Evolutionary conservation across 129 eudicot species (phyloP).

Genomic region (Ambrosia artemisiifolia): DNA sequence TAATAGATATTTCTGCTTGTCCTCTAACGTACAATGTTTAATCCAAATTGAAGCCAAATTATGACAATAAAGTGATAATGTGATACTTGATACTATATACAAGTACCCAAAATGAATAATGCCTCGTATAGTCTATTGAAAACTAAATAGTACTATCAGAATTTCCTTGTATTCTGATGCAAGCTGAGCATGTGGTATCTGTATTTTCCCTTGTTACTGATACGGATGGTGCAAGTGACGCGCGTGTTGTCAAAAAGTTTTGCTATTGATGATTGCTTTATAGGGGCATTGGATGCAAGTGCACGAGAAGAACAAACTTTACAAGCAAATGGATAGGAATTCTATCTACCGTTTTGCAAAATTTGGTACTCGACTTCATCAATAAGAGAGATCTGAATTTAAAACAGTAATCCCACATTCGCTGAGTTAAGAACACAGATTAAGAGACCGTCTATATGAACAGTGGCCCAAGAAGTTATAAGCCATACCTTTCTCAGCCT

Average conservation of each 20-base stretch:
- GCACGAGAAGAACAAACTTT: neutral
- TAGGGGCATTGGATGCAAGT: neutral
- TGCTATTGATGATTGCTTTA: neutral
- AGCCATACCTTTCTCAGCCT: slow-evolving; percentile 86
- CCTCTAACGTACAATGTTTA: slow-evolving; percentile 22
- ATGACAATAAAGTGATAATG: no score
- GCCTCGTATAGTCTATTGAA: no score
- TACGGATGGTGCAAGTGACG: slow-evolving; percentile 58
- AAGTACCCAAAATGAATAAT: no score
- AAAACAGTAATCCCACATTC: neutral
- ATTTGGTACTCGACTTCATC: neutral
- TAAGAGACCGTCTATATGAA: neutral
- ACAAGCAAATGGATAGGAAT: neutral
- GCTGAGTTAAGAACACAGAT: neutral
- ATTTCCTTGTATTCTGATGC: slow-evolving; percentile 22
- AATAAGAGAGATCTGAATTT: no score
- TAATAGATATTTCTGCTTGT: slow-evolving; percentile 25
- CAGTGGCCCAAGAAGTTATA: neutral
- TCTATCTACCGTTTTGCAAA: neutral
- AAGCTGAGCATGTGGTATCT: neutral
- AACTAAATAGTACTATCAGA: slow-evolving; percentile 40
- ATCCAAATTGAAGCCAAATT: no score
- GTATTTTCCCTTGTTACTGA: slow-evolving; percentile 20
- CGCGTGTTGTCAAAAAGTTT: slow-evolving; percentile 38
- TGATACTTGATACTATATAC: no score